Conservation (phyloP, 2,329 filamentous ascomycete genomes). For the Ascochyta viciae-villosae region DNA sequence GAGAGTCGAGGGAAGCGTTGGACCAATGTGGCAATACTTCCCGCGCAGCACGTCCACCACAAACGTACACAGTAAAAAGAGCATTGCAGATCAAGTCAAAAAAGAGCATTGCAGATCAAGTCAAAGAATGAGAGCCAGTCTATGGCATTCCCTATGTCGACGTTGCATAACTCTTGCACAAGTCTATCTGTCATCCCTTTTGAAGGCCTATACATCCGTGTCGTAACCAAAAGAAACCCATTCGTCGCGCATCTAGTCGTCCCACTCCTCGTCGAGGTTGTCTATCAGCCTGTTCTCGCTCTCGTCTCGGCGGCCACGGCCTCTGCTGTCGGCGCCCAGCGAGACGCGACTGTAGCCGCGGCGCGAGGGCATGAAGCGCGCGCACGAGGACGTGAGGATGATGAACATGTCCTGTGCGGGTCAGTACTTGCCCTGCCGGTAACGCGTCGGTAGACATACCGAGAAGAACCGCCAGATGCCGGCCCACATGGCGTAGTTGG, state of each 20-base stretch:
- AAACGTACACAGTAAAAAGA: too few species aligned
- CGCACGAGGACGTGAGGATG: constrained; percentile 73
- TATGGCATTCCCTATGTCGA: neutral
- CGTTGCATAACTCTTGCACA: too few species aligned
- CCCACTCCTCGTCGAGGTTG: constrained; percentile 96
- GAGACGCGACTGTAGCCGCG: constrained; percentile 73
- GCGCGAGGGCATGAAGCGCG: constrained; percentile 68
- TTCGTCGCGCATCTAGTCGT: constrained; percentile 61
- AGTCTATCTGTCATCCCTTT: neutral
- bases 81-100: neutral
- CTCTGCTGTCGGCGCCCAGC: constrained; percentile 53
- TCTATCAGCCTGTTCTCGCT: constrained; percentile 95
- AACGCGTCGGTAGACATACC: constrained; percentile 57
- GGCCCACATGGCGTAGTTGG: constrained; percentile 93
- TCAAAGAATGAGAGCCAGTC: neutral
- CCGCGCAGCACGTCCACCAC: neutral
- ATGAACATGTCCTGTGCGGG: constrained; percentile 63
- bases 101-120: neutral
- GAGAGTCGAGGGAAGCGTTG: too few species aligned
- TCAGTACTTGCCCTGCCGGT: constrained; percentile 12
- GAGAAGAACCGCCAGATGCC: constrained; percentile 83
- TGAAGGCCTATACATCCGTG: neutral
- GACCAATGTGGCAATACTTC: neutral
- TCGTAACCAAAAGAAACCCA: neutral
- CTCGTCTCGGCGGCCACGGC: constrained; percentile 62